Evolutionary conservation across 345 rosid genomes (phyloP).

Genomic region (Boechera divaricarpa): DNA sequence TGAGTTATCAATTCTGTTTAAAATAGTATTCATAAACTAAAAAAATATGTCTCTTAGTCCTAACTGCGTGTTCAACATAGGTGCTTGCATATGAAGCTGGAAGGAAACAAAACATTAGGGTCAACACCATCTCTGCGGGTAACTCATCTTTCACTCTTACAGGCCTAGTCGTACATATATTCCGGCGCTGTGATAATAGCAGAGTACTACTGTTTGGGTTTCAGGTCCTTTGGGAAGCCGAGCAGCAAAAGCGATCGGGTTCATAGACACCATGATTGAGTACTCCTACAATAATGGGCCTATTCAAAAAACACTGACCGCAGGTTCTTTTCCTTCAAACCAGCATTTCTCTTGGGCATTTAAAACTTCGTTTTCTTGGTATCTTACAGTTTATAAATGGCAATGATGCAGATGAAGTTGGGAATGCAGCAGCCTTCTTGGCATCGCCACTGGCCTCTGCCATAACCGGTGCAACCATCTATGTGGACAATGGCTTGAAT

Average conservation of each 20-base stretch:
- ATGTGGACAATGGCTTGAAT: constrained; percentile 94
- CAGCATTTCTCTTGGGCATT: background rate
- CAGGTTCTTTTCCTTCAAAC: constrained; percentile 56
- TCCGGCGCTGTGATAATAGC: background rate
- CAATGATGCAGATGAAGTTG: constrained; percentile 80
- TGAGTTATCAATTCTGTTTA: constrained; percentile 32
- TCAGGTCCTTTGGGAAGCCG: constrained; percentile 84
- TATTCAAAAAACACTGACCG: constrained; percentile 80
- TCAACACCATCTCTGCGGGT: constrained; percentile 95
- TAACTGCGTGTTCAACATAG: constrained; percentile 42
- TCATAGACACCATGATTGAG: constrained; percentile 85
- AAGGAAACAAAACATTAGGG: constrained; percentile 77
- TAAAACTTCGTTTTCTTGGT: background rate
- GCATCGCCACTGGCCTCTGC: constrained; percentile 94
- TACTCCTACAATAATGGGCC: constrained; percentile 85
- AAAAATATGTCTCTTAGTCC: background rate
- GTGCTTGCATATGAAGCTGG: constrained; percentile 95
- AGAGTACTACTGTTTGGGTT: constrained; percentile 8
- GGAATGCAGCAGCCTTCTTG: constrained; percentile 91
- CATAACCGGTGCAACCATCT: constrained; percentile 81
- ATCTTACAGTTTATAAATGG: constrained; percentile 7
- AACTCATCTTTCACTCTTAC: constrained; percentile 14
- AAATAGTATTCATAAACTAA: background rate
- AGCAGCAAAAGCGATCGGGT: constrained; percentile 91
- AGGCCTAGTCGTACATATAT: background rate